Conservation (phyloP, 345 rosid genomes). For the Triadica sebifera region DNA sequence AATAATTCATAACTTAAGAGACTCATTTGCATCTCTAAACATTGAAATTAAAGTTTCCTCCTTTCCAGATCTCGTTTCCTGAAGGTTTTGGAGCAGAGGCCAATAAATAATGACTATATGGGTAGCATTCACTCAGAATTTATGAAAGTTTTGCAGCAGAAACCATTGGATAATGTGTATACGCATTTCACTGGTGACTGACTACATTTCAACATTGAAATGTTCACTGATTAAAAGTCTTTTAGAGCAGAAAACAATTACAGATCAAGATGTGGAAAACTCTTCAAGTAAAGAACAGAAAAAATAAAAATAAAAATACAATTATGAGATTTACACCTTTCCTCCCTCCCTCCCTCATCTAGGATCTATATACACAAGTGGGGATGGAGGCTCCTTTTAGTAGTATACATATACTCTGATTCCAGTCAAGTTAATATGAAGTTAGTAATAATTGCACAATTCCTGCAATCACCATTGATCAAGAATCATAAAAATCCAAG, state of each 20-base stretch:
- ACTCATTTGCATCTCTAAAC: no score
- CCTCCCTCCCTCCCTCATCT: conserved; percentile 6
- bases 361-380: conserved; percentile 39
- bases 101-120: no score
- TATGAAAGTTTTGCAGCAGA: no score
- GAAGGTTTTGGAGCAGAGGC: no score
- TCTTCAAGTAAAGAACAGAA: background rate
- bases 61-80: no score
- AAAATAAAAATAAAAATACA: conserved; percentile 1
- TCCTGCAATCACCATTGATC: conserved; percentile 9
- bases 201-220: background rate
- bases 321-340: conserved; percentile 34
- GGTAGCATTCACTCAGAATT: no score
- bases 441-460: conserved; percentile 23
- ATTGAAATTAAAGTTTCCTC: no score
- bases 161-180: background rate
- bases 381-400: conserved; percentile 23
- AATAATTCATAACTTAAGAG: no score
- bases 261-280: conserved; percentile 8
- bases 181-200: background rate
- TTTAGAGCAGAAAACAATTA: conserved; percentile 9
- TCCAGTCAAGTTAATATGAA: conserved; percentile 31
- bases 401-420: conserved; percentile 29
- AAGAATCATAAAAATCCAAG: conserved; percentile 14
- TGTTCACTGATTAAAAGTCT: background rate